Conservation (phyloP, 202 grass and related monocot genomes). For the Zoysia matrella region DNA sequence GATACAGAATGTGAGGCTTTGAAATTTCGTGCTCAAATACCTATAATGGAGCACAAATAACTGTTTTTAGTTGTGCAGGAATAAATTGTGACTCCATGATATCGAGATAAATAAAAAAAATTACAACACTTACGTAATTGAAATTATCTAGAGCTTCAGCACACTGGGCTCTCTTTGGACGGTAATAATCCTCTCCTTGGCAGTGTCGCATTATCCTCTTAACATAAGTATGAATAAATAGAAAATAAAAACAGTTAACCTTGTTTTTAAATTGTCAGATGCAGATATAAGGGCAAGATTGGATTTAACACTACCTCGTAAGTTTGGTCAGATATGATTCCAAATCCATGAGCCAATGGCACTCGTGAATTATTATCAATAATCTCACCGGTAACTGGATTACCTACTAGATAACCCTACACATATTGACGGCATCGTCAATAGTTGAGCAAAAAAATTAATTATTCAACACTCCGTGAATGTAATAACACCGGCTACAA, state of each 20-base stretch:
- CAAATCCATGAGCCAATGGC: not conserved
- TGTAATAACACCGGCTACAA: too few relatives aligned
- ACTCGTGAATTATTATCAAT: not conserved
- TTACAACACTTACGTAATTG: not conserved
- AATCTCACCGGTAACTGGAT: slow-evolving; percentile 27
- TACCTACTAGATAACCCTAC: slow-evolving; percentile 50
- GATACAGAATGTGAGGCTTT: slow-evolving; percentile 6
- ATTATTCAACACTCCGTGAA: not conserved
- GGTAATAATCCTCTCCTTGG: not conserved
- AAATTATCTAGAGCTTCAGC: slow-evolving; percentile 1
- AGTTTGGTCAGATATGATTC: slow-evolving; percentile 42
- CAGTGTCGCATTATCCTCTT: slow-evolving; percentile 38
- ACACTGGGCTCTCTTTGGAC: slow-evolving; percentile 22
- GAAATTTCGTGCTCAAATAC: not conserved
- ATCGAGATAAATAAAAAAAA: not conserved
- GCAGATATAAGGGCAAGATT: not conserved
- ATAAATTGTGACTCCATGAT: not conserved
- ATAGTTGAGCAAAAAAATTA: not conserved
- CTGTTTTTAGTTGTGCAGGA: not conserved
- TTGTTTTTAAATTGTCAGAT: not conserved
- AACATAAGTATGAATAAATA: not conserved
- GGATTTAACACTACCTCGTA: slow-evolving; percentile 30
- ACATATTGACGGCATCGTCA: not conserved
- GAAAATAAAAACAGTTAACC: not conserved
- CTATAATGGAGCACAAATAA: not conserved